Evolutionary conservation across 2,329 filamentous ascomycete genomes (phyloP).

Genomic region (Delphinella strobiligena): DNA sequence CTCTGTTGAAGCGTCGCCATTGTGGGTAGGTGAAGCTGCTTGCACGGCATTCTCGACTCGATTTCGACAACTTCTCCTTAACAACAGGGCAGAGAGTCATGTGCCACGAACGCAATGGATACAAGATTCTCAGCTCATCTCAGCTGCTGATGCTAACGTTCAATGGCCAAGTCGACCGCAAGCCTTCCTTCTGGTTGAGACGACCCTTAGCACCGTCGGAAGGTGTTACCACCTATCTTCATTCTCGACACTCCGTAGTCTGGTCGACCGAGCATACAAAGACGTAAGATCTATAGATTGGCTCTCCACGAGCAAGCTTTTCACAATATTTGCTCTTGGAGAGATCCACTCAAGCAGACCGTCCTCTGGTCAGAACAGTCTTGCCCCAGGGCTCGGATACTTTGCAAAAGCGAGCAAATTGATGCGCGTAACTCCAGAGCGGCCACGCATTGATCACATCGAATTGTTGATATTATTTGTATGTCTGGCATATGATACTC

Average conservation of each 20-base stretch:
- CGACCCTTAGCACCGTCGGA: constrained; percentile 29
- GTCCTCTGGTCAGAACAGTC: constrained; percentile 17
- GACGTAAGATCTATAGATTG: constrained; percentile 23
- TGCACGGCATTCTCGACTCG: constrained; percentile 27
- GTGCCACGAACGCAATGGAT: constrained; percentile 23
- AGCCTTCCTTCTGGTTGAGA: constrained; percentile 27
- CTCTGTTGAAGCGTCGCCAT: constrained; percentile 20
- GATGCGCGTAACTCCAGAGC: constrained; percentile 28
- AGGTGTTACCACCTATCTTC: constrained; percentile 32
- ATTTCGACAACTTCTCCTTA: constrained; percentile 21
- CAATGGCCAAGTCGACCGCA: constrained; percentile 29
- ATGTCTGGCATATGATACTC: constrained; percentile 10
- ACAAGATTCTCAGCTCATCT: constrained; percentile 20
- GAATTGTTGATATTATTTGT: constrained; percentile 35
- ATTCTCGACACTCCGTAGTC: constrained; percentile 25
- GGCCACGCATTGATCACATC: constrained; percentile 31
- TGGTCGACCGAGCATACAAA: constrained; percentile 27
- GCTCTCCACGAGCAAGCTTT: constrained; percentile 29
- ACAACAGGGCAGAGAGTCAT: constrained; percentile 16
- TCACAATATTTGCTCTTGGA: constrained; percentile 35
- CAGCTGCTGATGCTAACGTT: constrained; percentile 22
- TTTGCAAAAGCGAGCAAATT: constrained; percentile 30
- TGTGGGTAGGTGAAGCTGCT: constrained; percentile 26
- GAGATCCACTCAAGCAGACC: constrained; percentile 34
- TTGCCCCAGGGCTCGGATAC: constrained; percentile 33